phyloP scores from a whole-genome alignment of 176 grass and related monocot species.

The Dactylis glomerata region DNA sequence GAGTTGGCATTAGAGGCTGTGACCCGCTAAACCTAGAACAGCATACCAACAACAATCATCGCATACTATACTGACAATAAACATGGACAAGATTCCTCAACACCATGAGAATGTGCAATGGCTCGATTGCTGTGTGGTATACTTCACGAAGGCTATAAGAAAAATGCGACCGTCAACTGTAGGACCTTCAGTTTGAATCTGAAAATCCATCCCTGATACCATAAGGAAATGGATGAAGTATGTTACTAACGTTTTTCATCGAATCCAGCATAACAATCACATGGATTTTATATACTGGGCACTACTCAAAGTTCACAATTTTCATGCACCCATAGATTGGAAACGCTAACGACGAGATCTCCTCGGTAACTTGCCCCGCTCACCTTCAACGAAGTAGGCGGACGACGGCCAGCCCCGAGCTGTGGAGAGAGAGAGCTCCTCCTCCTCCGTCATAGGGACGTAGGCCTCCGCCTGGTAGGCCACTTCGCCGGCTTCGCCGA shows the following conservation, averaged over 20 bases:
- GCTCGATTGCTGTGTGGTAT: background rate
- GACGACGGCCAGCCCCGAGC: conserved; percentile 68
- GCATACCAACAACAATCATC: background rate
- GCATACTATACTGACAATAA: background rate
- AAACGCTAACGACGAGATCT: conserved; percentile 8
- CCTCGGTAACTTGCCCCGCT: background rate
- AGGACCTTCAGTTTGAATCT: background rate
- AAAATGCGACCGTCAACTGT: background rate
- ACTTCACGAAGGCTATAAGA: background rate
- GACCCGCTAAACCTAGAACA: background rate
- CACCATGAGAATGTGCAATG: background rate
- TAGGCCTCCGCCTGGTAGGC: conserved; percentile 25
- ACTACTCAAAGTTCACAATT: background rate
- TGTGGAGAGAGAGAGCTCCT: conserved; percentile 58
- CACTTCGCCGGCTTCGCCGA: background rate
- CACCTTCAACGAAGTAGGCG: conserved; percentile 75
- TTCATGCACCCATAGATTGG: background rate
- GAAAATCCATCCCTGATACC: background rate
- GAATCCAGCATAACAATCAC: background rate
- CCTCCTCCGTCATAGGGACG: conserved; percentile 65
- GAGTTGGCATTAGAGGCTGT: background rate
- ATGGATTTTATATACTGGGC: background rate
- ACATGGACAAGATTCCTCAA: background rate
- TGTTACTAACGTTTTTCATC: background rate
- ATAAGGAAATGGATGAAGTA: background rate